phyloP scores from a whole-genome alignment of 179 eudicot species.

The Drosera spatulata region DNA sequence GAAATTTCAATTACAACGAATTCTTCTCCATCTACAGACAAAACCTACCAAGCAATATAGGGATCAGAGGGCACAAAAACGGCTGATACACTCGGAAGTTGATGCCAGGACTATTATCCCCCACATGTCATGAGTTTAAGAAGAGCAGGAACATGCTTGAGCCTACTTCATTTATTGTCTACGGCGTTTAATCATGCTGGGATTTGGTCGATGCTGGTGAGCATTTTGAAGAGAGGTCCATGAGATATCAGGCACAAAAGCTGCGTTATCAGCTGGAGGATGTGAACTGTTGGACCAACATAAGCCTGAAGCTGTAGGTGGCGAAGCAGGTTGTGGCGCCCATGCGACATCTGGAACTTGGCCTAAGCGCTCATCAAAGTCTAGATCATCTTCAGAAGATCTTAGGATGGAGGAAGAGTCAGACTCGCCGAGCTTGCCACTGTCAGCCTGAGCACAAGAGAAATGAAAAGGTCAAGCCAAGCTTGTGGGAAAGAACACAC shows the following conservation, averaged over 20 bases:
- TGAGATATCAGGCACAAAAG: constrained; percentile 64
- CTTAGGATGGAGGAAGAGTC: constrained; percentile 44
- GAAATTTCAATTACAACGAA: too few species aligned
- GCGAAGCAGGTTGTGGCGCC: constrained; percentile 62
- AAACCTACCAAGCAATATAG: too few species aligned
- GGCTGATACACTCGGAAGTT: too few species aligned
- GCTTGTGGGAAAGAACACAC: not conserved
- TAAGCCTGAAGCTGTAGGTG: constrained; percentile 84
- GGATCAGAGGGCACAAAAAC: too few species aligned
- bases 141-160: too few species aligned
- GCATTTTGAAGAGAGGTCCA: not conserved
- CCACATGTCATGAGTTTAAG: too few species aligned
- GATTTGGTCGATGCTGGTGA: not conserved
- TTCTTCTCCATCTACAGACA: too few species aligned
- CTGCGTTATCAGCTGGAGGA: constrained; percentile 22
- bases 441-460: constrained; percentile 56
- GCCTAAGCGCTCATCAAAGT: constrained; percentile 56
- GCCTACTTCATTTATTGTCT: not conserved
- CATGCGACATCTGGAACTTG: constrained; percentile 76
- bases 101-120: too few species aligned
- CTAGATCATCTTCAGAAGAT: constrained; percentile 58
- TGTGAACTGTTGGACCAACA: constrained; percentile 57
- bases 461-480: not conserved
- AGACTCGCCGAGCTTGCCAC: constrained; percentile 74
- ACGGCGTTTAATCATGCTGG: not conserved